Percentiles rank a stretch among this genome's conserved stretches.
These are phyloP conservation scores for Cutaneotrichosporon curvatum DNA, from an alignment of 1,284 basidiomycete genomes.

Conservation along the genomic window DNA sequence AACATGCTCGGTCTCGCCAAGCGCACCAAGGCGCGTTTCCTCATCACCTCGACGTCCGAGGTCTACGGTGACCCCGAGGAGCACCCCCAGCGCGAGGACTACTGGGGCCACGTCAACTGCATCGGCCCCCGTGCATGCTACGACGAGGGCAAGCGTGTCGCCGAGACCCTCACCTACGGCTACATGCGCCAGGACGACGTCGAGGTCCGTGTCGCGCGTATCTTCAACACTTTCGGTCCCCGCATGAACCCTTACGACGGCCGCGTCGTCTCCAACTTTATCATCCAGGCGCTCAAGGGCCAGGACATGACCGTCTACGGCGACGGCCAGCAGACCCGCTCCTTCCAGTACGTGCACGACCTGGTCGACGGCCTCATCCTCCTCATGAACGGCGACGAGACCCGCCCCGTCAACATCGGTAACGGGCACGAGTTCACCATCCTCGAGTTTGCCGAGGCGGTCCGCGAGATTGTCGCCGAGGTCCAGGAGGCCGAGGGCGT, in stretches of 20 bases:
- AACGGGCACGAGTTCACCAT: conserved; percentile 92
- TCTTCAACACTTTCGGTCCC: conserved; percentile 65
- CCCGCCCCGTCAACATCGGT: conserved; percentile 91
- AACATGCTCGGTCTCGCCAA: conserved; percentile 99
- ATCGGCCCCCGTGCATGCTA: conserved; percentile 96
- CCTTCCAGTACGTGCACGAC: conserved; percentile 76
- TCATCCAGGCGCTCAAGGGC: conserved; percentile 88
- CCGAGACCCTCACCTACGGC: conserved; percentile 89
- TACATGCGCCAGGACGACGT: conserved; percentile 91
- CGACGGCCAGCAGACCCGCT: conserved; percentile 90
- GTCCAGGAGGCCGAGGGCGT: conserved; percentile 75
- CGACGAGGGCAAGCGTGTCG: conserved; percentile 94
- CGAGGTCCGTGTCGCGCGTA: conserved; percentile 89
- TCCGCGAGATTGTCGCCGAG: conserved; percentile 80
- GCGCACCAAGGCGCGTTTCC: conserved; percentile 90
- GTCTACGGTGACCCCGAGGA: conserved; percentile 96
- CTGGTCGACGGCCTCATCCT: conserved; percentile 62
- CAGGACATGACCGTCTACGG: conserved; percentile 97
- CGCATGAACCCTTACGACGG: conserved; percentile 91
- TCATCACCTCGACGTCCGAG: conserved; percentile 87
- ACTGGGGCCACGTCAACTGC: conserved; percentile 97
- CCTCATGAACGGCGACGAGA: conserved; percentile 84
- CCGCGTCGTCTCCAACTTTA: conserved; percentile 96
- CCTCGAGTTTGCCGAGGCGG: conserved; percentile 75
- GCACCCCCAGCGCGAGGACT: conserved; percentile 90